A percentile compares a stretch with the other conserved stretches of the same genome.
These are phyloP conservation scores for Eucalyptus caleyi DNA, from an alignment of 345 rosid species.

Conservation along the genomic window DNA sequence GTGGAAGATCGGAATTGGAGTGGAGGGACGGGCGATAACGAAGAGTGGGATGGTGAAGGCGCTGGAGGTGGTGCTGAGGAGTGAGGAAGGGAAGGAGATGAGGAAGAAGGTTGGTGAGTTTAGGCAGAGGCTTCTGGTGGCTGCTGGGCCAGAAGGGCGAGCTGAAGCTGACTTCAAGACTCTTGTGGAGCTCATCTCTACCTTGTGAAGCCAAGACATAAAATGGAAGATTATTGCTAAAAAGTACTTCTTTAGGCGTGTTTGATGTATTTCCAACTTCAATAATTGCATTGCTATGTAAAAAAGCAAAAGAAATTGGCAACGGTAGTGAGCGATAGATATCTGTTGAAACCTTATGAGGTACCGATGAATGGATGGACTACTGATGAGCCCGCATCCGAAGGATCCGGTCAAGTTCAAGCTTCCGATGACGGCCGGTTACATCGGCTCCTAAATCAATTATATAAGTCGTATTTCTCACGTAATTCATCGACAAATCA, in stretches of 20 bases:
- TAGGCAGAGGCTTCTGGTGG: conserved; percentile 6
- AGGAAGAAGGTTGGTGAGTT: conserved; percentile 6
- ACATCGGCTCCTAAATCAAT: neutral
- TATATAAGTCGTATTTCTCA: neutral
- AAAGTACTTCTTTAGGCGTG: neutral
- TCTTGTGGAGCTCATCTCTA: neutral
- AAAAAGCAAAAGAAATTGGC: too few species aligned
- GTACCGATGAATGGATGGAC: neutral
- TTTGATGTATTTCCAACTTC: neutral
- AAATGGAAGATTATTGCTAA: neutral
- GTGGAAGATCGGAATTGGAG: conserved; percentile 35
- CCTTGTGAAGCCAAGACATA: neutral
- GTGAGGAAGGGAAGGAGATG: conserved; percentile 25
- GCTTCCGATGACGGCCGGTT: neutral
- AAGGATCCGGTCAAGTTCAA: neutral
- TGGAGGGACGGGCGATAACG: conserved; percentile 13
- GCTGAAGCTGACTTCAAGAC: conserved; percentile 6
- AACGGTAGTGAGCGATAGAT: neutral
- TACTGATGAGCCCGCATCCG: neutral
- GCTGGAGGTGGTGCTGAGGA: conserved; percentile 20
- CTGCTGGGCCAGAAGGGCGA: conserved; percentile 9
- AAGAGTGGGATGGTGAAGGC: conserved; percentile 12
- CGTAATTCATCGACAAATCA: neutral
- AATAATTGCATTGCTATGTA: neutral
- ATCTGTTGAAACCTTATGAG: neutral